Evolutionary conservation across 352 stramenopile genomes (phyloP).

Genomic region (Phytophthora tentaculata): DNA sequence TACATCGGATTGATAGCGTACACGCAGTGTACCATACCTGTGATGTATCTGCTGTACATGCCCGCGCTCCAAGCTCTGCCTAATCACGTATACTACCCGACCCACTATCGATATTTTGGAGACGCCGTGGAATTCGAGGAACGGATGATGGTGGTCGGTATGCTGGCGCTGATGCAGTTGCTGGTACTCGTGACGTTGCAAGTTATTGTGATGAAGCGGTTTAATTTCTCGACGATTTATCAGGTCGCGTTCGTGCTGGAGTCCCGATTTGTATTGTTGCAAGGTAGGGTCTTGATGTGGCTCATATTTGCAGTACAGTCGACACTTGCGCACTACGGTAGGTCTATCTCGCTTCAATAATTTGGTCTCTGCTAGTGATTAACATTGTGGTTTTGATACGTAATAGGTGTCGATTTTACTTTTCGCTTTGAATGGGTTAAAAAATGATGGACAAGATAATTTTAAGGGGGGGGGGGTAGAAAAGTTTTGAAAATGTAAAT

Average conservation of each 20-base stretch:
- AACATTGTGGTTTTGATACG: background rate
- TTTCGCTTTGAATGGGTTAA: slow-evolving; percentile 28
- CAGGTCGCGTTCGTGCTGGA: slow-evolving; percentile 65
- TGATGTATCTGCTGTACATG: slow-evolving; percentile 43
- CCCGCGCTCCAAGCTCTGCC: slow-evolving; percentile 26
- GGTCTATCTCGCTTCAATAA: background rate
- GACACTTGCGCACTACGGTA: slow-evolving; percentile 35
- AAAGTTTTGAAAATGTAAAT: too few species aligned
- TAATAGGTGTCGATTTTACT: slow-evolving; percentile 27
- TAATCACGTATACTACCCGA: slow-evolving; percentile 39
- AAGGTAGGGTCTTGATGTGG: slow-evolving; percentile 47
- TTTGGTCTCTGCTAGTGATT: background rate
- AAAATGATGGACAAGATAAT: too few species aligned
- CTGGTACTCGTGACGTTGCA: slow-evolving; percentile 21
- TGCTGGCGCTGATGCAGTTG: slow-evolving; percentile 27
- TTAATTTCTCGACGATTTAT: slow-evolving; percentile 40
- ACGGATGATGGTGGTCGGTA: slow-evolving; percentile 28
- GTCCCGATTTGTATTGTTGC: slow-evolving; percentile 37
- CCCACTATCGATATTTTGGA: slow-evolving; percentile 30
- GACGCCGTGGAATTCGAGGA: slow-evolving; percentile 16
- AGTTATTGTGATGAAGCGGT: slow-evolving; percentile 32
- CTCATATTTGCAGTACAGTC: slow-evolving; percentile 36
- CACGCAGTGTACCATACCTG: slow-evolving; percentile 40
- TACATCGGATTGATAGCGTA: slow-evolving; percentile 43
- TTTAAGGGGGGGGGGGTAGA: too few species aligned